These are phyloP conservation scores for Cutaneotrichosporon sp. DNA, from an alignment of 1,284 basidiomycete species.

Conservation along the genomic window DNA sequence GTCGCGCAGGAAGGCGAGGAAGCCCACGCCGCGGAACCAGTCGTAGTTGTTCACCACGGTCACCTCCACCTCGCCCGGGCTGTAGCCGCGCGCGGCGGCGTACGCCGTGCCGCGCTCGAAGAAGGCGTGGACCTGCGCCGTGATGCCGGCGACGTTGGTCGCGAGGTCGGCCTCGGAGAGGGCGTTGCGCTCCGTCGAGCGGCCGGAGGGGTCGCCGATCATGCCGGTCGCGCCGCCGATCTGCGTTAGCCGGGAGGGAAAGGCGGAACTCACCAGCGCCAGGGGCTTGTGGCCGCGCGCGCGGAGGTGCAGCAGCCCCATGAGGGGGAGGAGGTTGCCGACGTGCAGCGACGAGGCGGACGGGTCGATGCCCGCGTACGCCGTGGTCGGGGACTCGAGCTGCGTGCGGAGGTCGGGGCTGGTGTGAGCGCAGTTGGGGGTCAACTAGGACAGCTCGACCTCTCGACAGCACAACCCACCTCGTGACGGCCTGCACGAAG, in stretches of 20 bases:
- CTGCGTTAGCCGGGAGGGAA: slow-evolving; percentile 55
- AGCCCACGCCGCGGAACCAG: slow-evolving; percentile 72
- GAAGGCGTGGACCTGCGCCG: slow-evolving; percentile 67
- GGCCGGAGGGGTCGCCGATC: slow-evolving; percentile 95
- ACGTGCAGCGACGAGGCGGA: slow-evolving; percentile 87
- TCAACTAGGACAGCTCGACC: background rate
- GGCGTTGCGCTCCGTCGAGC: slow-evolving; percentile 76
- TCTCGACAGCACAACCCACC: slow-evolving; percentile 47
- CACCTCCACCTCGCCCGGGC: slow-evolving; percentile 12
- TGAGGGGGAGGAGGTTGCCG: slow-evolving; percentile 87
- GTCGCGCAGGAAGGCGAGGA: slow-evolving; percentile 82
- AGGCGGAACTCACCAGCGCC: slow-evolving; percentile 64
- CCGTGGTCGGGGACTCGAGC: slow-evolving; percentile 54
- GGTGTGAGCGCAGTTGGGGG: background rate
- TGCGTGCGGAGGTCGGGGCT: slow-evolving; percentile 44
- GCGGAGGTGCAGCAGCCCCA: slow-evolving; percentile 85
- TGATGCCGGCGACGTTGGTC: slow-evolving; percentile 69
- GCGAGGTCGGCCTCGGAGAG: slow-evolving; percentile 65
- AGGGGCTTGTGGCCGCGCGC: slow-evolving; percentile 77
- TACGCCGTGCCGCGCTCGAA: slow-evolving; percentile 69
- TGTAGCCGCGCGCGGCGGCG: slow-evolving; percentile 53
- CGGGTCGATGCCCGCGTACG: slow-evolving; percentile 92
- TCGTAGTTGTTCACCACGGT: slow-evolving; percentile 77
- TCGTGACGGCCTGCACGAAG: slow-evolving; percentile 55
- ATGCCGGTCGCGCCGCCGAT: slow-evolving; percentile 94